These are phyloP conservation scores for Penicillium maclennaniae DNA, from an alignment of 495 filamentous ascomycete species.

Conservation along the genomic window DNA sequence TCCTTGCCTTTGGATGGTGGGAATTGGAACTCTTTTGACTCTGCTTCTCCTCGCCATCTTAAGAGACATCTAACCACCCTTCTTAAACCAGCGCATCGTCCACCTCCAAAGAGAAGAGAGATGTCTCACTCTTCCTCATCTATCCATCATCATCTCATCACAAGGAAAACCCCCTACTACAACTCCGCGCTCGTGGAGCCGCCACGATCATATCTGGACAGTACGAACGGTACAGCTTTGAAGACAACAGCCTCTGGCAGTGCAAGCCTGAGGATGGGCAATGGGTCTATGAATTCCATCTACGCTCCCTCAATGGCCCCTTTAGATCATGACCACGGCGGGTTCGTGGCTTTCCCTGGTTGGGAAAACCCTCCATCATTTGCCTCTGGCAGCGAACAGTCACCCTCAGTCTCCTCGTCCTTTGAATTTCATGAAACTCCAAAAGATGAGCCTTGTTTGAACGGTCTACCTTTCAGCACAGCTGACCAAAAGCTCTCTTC, in stretches of 20 bases:
- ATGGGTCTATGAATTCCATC: not conserved
- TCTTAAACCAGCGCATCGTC: not conserved
- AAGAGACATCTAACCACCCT: not conserved
- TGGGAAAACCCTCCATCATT: slow-evolving; percentile 4
- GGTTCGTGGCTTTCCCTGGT: not conserved
- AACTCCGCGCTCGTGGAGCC: not conserved
- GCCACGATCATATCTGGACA: not conserved
- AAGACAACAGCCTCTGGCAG: slow-evolving; percentile 4
- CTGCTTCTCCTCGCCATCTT: not conserved
- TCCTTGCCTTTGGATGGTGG: not conserved
- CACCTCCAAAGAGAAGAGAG: not conserved
- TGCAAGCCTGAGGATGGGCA: not conserved
- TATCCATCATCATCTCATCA: not conserved
- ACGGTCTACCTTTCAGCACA: not conserved
- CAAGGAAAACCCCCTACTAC: not conserved
- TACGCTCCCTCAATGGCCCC: not conserved
- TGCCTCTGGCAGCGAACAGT: slow-evolving; percentile 1
- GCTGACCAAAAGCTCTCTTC: not conserved
- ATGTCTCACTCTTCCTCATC: not conserved
- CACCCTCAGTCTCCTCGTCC: slow-evolving; percentile 6
- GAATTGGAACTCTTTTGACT: not conserved
- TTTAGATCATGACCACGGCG: not conserved
- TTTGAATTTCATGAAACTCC: not conserved
- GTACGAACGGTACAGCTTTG: not conserved
- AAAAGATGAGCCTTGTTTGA: not conserved